Evolutionary conservation across 1,284 basidiomycete species (phyloP), one percentile per base, ranked within the genome.

Genomic region (Wolfiporia cocos): DNA sequence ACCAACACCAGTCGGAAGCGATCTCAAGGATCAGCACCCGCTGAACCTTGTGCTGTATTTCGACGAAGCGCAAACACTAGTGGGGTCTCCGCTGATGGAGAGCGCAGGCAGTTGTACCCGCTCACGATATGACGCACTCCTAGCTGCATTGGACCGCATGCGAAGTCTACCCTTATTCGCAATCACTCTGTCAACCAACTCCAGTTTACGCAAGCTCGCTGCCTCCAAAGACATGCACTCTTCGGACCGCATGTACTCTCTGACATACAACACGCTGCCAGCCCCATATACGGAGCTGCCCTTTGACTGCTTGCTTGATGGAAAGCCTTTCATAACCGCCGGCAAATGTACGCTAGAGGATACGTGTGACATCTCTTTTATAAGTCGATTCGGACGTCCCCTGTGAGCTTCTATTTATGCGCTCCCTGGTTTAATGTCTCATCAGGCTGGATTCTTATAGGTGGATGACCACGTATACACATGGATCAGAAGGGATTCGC

Each of bases 31-130:
- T 11, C 7, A 24, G 6, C 11, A 15, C 5, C 14, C 9, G 23
- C 26, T 29, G 7, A 28, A 20, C 29, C 3, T 36, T 3, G 14
- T 43, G 5, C n/a, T 37, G n/a, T 43, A 37, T 18, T 20, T 43
- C 17, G 41, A 43, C 21, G 41, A 43, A 23, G 36, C 35, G 7
- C 34, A 43, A 15, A 21, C 23, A 4, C 41, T 43, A 5, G 19
- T 28, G 23, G 21, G 31, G 15, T 6, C 19, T 15, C 9, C n/a
- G 12, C 10, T 31, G n/a, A 17, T 29, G 11, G 21, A n/a, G 22
- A 11, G 20, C 10, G 37, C n/a, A 18, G 6, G 14, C 3, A 12
- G 18, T 17, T 17, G 24, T 11, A n/a, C 19, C 18, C 37, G 34
- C 19, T 34, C 32, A 18, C 28, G n/a, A 26, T 43, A 15, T 23